phyloP scores from a whole-genome alignment of 2,329 filamentous ascomycete genomes.

The Penicillium concentricum region DNA sequence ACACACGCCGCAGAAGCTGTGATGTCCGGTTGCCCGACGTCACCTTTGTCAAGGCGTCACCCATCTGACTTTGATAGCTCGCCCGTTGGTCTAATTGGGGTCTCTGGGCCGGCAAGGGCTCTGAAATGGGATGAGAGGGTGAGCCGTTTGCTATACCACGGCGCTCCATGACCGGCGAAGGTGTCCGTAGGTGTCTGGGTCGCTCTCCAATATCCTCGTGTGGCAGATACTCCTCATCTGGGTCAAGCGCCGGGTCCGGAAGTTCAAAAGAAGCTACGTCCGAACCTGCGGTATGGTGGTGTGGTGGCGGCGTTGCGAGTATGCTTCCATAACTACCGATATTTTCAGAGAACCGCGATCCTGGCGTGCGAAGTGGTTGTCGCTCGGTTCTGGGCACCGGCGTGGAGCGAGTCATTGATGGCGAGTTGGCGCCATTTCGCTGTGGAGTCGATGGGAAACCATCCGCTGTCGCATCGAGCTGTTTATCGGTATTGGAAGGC shows the following conservation, averaged over 20 bases:
- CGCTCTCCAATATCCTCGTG: slow-evolving; percentile 19
- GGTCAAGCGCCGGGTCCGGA: slow-evolving; percentile 61
- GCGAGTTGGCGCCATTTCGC: slow-evolving; percentile 24
- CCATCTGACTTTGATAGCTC: slow-evolving; percentile 15
- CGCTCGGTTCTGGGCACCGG: slow-evolving; percentile 41
- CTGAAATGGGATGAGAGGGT: neutral
- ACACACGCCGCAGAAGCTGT: slow-evolving; percentile 40
- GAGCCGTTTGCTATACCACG: slow-evolving; percentile 2
- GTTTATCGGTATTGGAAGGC: slow-evolving; percentile 23
- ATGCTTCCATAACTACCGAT: slow-evolving; percentile 64
- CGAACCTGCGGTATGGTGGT: slow-evolving; percentile 24
- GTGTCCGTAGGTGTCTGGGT: slow-evolving; percentile 20
- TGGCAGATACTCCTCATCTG: slow-evolving; percentile 28
- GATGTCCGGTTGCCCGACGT: slow-evolving; percentile 28
- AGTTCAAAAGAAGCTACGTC: slow-evolving; percentile 56
- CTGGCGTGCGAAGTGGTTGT: slow-evolving; percentile 34
- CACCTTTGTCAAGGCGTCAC: slow-evolving; percentile 25
- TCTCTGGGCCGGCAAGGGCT: slow-evolving; percentile 5
- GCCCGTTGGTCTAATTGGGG: slow-evolving; percentile 7
- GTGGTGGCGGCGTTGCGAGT: slow-evolving; percentile 52
- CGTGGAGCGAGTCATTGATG: slow-evolving; percentile 30
- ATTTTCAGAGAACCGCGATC: slow-evolving; percentile 35
- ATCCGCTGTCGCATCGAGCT: slow-evolving; percentile 15
- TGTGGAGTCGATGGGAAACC: slow-evolving; percentile 15
- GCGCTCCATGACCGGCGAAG: slow-evolving; percentile 27